These are phyloP conservation scores for Parmelia sp. DNA, from an alignment of 495 filamentous ascomycete species.

Conservation along the genomic window DNA sequence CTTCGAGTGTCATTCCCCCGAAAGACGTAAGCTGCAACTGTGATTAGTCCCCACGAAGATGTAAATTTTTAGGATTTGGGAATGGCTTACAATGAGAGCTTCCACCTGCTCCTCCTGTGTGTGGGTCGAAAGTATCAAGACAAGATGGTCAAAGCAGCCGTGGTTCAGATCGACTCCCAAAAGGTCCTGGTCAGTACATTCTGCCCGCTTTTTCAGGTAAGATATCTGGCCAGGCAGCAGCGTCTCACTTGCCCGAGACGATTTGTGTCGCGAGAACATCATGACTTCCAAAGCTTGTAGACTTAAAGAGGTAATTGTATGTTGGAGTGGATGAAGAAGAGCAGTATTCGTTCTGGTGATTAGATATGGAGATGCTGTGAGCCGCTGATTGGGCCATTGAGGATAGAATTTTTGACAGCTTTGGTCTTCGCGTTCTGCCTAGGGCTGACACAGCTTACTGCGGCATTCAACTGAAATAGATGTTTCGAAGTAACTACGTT, in stretches of 20 bases:
- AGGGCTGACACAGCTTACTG: no score
- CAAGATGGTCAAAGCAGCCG: conserved; percentile 1
- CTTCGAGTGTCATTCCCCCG: neutral
- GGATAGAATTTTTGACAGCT: no score
- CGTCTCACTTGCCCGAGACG: neutral
- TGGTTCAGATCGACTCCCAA: neutral
- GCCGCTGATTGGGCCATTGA: no score
- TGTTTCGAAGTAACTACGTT: no score
- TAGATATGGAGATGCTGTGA: neutral
- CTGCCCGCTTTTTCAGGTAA: neutral
- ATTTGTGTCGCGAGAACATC: neutral
- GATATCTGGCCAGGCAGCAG: neutral
- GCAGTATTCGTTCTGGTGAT: neutral
- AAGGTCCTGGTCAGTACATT: neutral
- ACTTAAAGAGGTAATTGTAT: neutral
- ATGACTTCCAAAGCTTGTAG: neutral
- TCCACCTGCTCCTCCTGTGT: neutral
- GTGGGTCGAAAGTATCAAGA: neutral
- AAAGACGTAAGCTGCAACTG: neutral
- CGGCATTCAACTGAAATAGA: no score
- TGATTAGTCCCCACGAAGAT: neutral
- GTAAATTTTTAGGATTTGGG: neutral
- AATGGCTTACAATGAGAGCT: neutral
- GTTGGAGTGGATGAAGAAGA: neutral
- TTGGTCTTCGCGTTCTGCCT: no score